Base-by-base conservation (phyloP, 176 grass and related monocot genomes). In the Oryza officinalis region DNA sequence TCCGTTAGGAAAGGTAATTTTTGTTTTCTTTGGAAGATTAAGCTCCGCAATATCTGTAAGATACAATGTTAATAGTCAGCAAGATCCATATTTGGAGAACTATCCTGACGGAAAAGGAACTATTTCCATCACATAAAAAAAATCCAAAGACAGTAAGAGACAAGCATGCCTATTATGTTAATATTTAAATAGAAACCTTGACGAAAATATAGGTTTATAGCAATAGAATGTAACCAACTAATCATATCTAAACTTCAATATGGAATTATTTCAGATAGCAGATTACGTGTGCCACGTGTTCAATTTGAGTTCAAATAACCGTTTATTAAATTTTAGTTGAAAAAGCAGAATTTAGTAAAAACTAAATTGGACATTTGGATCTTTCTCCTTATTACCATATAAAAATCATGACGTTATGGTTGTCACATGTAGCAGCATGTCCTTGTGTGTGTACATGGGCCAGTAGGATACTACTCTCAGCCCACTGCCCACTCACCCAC, bases 1-100 rank as follows among this genome's bases (percentile, higher is more conserved):
- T 52, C 92, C 92, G 76, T 94, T 92, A 10, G 92, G 92, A 44
- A 94, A 94, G n/a, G 81, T 83, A 76, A 94, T 89, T 64, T 54
- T 84, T 27, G 89, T 94, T 28, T 84, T 92, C 80, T 87, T 89
- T 25, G 89, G 89, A 59, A 94, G 81, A 74, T 94, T 94, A 67
- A 94, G 86, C 63, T 94, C 89, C 59, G 86, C 88, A 54, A 92
- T 91, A 87, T 94, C 92, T 94, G 86, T 6, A 59, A 76, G 20
- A 67, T 28, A 68, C 26, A 54, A 76, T 76, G 45, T 69, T 20
- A 76, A 41, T 38, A 26, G 15, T 68, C 63, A 76, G 38, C 45
- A 77, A 77, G n/a, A 77, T 67, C 28, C 28, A 20, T 66, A 22
- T 33, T 83, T 18, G 65, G 10, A 67, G 64, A 26, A 47, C 18